Conservation (phyloP, 2,329 filamentous ascomycete species). For the Xylaria sp. region DNA sequence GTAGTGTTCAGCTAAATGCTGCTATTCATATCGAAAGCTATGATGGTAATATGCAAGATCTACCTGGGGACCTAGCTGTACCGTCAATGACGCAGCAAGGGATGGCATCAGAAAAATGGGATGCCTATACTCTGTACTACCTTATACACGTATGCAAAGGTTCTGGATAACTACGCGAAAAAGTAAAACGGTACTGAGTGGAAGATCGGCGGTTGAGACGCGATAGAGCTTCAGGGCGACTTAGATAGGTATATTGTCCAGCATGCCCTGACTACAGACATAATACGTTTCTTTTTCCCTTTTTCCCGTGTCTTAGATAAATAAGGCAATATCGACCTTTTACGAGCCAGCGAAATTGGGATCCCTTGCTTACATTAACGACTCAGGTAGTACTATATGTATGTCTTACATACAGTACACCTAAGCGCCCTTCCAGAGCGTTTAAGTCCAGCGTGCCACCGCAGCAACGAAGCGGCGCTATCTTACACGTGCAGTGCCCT, state of each 20-base stretch:
- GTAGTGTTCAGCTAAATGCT: no score
- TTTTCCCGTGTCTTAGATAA: neutral
- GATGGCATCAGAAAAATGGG: no score
- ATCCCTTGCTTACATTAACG: conserved; percentile 1
- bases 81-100: no score
- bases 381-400: no score
- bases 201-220: neutral
- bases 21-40: no score
- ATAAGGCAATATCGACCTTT: neutral
- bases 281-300: neutral
- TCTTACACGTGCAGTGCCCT: neutral
- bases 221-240: neutral
- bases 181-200: neutral
- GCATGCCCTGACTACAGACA: neutral
- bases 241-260: neutral
- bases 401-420: neutral
- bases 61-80: no score
- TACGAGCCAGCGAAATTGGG: conserved; percentile 1
- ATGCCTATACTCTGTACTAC: neutral
- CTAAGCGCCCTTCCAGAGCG: neutral
- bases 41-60: no score
- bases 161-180: neutral
- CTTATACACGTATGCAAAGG: neutral
- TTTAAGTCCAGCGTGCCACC: neutral
- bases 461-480: neutral